A percentile compares a stretch with the other conserved stretches of the same genome.
phyloP scores from a whole-genome alignment of 2,329 filamentous ascomycete genomes.

The Aspergillus fructus region DNA sequence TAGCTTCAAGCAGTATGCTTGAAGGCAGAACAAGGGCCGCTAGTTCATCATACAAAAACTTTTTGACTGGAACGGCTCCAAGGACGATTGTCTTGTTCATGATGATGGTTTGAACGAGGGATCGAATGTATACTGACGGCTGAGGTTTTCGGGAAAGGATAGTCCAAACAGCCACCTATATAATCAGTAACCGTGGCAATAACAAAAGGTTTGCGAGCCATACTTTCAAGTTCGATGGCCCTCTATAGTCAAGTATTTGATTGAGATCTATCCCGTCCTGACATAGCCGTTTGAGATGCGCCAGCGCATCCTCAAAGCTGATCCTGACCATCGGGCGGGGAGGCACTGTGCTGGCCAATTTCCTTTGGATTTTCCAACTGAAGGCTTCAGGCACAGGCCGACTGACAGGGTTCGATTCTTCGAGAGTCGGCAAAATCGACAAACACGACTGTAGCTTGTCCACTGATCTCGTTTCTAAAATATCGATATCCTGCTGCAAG shows the following conservation, averaged over 20 bases:
- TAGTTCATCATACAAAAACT: slow-evolving; percentile 81
- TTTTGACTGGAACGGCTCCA: slow-evolving; percentile 66
- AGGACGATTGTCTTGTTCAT: slow-evolving; percentile 71
- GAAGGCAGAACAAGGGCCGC: slow-evolving; percentile 71
- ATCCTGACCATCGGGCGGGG: slow-evolving; percentile 83
- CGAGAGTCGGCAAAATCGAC: slow-evolving; percentile 54
- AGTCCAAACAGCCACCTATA: slow-evolving; percentile 67
- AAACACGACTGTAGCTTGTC: slow-evolving; percentile 34
- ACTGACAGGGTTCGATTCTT: slow-evolving; percentile 61
- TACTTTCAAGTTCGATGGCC: slow-evolving; percentile 70
- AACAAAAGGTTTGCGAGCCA: neutral
- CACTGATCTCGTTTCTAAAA: slow-evolving; percentile 30
- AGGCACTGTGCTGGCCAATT: slow-evolving; percentile 88
- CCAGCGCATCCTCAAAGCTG: slow-evolving; percentile 68
- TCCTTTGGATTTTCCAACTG: slow-evolving; percentile 86
- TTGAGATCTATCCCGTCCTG: slow-evolving; percentile 69
- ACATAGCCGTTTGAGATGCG: slow-evolving; percentile 68
- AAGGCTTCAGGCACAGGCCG: slow-evolving; percentile 74
- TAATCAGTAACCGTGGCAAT: slow-evolving; percentile 7
- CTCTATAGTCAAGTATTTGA: slow-evolving; percentile 65
- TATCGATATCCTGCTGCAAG: slow-evolving; percentile 38
- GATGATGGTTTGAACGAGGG: slow-evolving; percentile 73
- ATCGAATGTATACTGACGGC: slow-evolving; percentile 79
- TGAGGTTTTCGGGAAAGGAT: slow-evolving; percentile 80
- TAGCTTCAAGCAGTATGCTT: slow-evolving; percentile 67